Base-by-base conservation (phyloP, 345 rosid genomes). In the Pseudoturritis turrita region DNA sequence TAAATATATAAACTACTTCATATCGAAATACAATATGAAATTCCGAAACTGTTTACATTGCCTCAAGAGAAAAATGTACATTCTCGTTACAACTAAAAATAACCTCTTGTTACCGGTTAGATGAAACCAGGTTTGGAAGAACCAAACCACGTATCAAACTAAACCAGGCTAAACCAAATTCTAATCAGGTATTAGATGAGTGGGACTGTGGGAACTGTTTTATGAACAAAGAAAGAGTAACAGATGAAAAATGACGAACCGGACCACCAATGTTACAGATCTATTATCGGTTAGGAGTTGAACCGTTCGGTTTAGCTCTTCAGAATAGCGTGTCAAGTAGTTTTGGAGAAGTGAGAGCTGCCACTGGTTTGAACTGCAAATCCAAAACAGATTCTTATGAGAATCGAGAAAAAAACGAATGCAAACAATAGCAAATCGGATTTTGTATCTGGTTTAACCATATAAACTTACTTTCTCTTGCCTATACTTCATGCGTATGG, bases 281-380 rank as follows among this genome's bases (percentile, higher is more conserved):
- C 2, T 33, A 44, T 71, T 64, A 76, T 71, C 81, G 75, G 83
- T 69, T 76, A 77, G 65, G 57, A 31, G 76, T 15, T 54, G 68
- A 81, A 74, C 67, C 76, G 23, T 53, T 62, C 52, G 19, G 21
- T 41, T 56, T 55, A 45, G 43, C 45, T 39, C 78, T 69, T 81
- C 82, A 80, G 82, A 92, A 92, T 28, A 86, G 85, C 8, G 89
- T 83, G 61, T 86, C 96, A 22, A 81, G 88, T 76, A 88, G 80
- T 65, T 78, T 84, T 5, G 89, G 84, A 15, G 96, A 90, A 28
- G 87, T 73, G 73, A 90, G 76, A 18, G 80, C 57, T 1, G 96
- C 91, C 78, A 92, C 98, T 7, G 89, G 83, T 77, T 88, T 85
- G 64, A 84, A 90, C 98, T 92, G 93, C 71, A 70, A 49, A 55